Evolutionary conservation across 2,329 filamentous ascomycete genomes (phyloP).

Genomic region (Rhexocercosporidium sp.): DNA sequence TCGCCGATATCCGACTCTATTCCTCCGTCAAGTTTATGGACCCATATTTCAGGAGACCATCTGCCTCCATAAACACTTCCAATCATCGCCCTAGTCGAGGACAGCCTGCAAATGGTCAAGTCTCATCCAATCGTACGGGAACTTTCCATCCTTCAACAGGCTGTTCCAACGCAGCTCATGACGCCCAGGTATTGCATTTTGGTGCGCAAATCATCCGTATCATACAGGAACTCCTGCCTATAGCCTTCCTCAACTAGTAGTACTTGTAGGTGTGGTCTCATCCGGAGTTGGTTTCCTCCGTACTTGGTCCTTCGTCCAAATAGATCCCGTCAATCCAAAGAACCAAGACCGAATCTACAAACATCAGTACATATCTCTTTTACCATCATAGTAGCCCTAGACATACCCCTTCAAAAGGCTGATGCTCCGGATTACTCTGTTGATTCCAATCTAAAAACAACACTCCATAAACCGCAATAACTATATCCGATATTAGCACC

Average conservation of each 20-base stretch:
- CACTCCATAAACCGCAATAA: slow-evolving; percentile 60
- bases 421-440: slow-evolving; percentile 39
- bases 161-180: too few relatives aligned
- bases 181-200: background rate
- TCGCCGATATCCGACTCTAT: background rate
- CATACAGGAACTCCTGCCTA: background rate
- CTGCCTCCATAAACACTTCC: too few relatives aligned
- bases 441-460: slow-evolving; percentile 65
- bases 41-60: background rate
- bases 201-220: background rate
- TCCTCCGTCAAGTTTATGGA: background rate
- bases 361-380: slow-evolving; percentile 23
- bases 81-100: background rate
- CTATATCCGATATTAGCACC: slow-evolving; percentile 42
- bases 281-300: slow-evolving; percentile 26
- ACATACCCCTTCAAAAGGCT: slow-evolving; percentile 58
- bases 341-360: slow-evolving; percentile 48
- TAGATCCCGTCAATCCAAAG: slow-evolving; percentile 45
- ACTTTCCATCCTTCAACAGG: background rate
- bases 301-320: slow-evolving; percentile 40
- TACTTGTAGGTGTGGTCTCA: slow-evolving; percentile 28
- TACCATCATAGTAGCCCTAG: background rate
- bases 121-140: background rate
- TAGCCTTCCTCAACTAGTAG: slow-evolving; percentile 21
- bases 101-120: background rate